Conservation (phyloP, 257 asterid genomes). For the Nicotiana attenuata region DNA sequence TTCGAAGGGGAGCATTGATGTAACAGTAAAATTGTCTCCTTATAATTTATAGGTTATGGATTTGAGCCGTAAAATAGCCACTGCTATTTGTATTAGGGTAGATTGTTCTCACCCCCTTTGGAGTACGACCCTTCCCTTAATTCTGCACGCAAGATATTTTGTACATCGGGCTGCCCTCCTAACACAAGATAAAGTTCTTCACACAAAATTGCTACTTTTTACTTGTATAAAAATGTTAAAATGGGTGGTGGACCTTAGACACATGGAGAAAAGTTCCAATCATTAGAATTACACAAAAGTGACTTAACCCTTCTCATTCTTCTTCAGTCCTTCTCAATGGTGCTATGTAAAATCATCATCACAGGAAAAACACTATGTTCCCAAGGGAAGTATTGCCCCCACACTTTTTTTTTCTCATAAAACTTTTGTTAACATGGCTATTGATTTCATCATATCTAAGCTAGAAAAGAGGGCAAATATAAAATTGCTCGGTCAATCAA, state of each 20-base stretch:
- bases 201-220: constrained; percentile 4
- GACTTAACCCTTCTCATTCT: not conserved
- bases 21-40: no score
- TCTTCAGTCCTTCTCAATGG: not conserved
- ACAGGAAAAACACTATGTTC: not conserved
- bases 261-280: not conserved
- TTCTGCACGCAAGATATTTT: no score
- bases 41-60: no score
- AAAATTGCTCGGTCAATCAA: no score
- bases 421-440: not conserved
- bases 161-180: no score
- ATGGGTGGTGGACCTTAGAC: not conserved
- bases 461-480: no score
- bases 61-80: no score
- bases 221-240: not conserved
- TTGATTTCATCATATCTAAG: not conserved
- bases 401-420: not conserved
- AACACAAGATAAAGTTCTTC: not conserved
- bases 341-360: not conserved
- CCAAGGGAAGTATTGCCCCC: not conserved
- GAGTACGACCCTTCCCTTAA: no score
- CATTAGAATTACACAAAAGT: not conserved
- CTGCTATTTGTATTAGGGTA: no score
- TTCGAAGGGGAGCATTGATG: not conserved
- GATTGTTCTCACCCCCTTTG: no score